A percentile compares a stretch with the other conserved stretches of the same genome.
Evolutionary conservation across 2,329 filamentous ascomycete species (phyloP).

Genomic region (Trichoderma simmonsii): DNA sequence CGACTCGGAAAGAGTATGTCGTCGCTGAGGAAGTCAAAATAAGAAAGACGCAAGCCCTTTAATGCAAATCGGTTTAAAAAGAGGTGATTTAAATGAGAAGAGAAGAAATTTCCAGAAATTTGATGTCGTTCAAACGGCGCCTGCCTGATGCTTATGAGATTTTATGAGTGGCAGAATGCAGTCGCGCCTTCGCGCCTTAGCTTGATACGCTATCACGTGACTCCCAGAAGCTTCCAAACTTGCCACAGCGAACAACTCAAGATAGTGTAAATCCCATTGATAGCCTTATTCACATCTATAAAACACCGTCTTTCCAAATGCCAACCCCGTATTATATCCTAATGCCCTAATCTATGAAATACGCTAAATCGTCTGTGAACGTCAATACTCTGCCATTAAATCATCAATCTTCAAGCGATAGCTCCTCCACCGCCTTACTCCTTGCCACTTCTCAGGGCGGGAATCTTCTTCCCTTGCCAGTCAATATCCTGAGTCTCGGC

Average conservation of each 20-base stretch:
- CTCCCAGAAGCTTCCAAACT: background rate
- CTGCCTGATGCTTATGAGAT: background rate
- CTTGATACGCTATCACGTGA: slow-evolving; percentile 13
- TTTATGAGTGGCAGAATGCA: background rate
- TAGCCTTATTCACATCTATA: background rate
- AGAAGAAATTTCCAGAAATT: background rate
- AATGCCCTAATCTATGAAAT: background rate
- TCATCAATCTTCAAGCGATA: background rate
- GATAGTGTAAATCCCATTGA: background rate
- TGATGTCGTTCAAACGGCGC: background rate
- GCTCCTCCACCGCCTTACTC: background rate
- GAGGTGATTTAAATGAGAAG: background rate
- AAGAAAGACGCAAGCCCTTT: too few species aligned
- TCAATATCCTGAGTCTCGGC: slow-evolving; percentile 28
- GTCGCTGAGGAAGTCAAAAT: background rate
- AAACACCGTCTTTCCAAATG: background rate
- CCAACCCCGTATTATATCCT: background rate
- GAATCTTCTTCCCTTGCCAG: slow-evolving; percentile 15
- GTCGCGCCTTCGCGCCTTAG: slow-evolving; percentile 8
- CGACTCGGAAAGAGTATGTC: too few species aligned
- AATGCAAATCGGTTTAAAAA: background rate
- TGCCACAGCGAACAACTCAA: background rate
- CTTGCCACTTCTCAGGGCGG: background rate
- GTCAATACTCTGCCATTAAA: too few species aligned
- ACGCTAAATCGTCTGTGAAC: background rate